Base-by-base conservation (phyloP, 2,329 filamentous ascomycete species). In the Chaetomium olivaceum region DNA sequence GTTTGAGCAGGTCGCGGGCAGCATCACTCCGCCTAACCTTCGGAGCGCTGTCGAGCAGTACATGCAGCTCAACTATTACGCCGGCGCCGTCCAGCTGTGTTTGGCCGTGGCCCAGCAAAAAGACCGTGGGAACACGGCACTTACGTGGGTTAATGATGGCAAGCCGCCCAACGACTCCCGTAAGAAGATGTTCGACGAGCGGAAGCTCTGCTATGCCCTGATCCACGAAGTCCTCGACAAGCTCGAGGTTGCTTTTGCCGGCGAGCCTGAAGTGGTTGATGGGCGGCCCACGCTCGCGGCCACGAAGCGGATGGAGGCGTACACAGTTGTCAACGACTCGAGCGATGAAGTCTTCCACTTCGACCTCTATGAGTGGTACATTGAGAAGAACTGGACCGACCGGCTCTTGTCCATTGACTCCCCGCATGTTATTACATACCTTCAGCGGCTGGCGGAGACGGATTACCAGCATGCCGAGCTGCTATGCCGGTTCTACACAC, bases 291-390 rank as follows among this genome's bases (percentile, higher is more conserved):
- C 92, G 0, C 77, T 92, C 14, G 86, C 91, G 23, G 88, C 89
- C 1, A 93, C 89, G 56, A 92, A 95, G 76, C 87, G 91, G 69
- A 86, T 87, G 58, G 94, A 99, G 79, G 94, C 95, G 0, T 97
- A 98, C 77, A 87, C 89, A 54, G 91, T 97, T 2, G 93, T 99
- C 72, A 92, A 96, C 74, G 86, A 85, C 65, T 96, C 94, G 0
- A 86, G 89, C 16, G 95, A 99, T 71, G 92, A 97, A 74, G 91
- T 97, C 4, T 99, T 99, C 80, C 90, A 98, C 76, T 96, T 92
- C 67, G 92, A 92, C 73, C 83, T 99, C n/a, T 99, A 97, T 76
- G 93, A 97, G 73, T 99, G 95, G 94, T 99, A 99, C 77, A 88
- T 98, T 70, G 80, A 85, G 62, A 89, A 93, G 75, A 90, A 91